Evolutionary conservation across 495 filamentous ascomycete genomes (phyloP).

Genomic region (Penicillium alfredii): DNA sequence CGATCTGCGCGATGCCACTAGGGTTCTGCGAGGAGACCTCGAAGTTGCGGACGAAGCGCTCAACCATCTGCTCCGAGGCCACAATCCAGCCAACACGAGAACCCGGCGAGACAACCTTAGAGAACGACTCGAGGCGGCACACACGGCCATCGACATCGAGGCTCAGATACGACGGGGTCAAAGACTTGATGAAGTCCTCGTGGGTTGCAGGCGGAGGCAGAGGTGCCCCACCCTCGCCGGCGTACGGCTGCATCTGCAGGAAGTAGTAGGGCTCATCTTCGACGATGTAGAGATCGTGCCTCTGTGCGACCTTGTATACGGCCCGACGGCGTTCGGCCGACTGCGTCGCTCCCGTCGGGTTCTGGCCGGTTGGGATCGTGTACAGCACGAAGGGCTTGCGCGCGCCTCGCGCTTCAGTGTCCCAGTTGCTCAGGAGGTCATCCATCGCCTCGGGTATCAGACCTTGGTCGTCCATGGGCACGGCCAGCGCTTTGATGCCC

Average conservation of each 20-base stretch:
- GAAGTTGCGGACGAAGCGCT: conserved; percentile 68
- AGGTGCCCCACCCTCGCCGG: conserved; percentile 43
- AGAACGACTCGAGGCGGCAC: conserved; percentile 63
- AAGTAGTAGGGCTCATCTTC: conserved; percentile 99
- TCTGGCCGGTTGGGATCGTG: conserved; percentile 66
- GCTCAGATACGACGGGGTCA: conserved; percentile 57
- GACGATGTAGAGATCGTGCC: conserved; percentile 80
- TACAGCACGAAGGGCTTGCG: conserved; percentile 65
- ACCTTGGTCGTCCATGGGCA: conserved; percentile 73
- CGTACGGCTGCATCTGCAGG: conserved; percentile 89
- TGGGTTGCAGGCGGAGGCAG: conserved; percentile 49
- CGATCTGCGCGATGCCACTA: conserved; percentile 72
- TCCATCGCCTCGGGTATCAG: conserved; percentile 65
- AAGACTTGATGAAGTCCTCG: conserved; percentile 52
- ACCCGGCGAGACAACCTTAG: conserved; percentile 60
- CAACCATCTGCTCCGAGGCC: conserved; percentile 72
- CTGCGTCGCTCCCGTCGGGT: conserved; percentile 87
- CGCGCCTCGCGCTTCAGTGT: conserved; percentile 47
- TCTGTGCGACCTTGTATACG: conserved; percentile 70
- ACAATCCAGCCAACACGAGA: conserved; percentile 60
- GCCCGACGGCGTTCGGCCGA: conserved; percentile 54
- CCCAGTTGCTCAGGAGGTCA: conserved; percentile 61
- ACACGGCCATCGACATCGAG: conserved; percentile 63
- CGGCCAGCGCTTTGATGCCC: conserved; percentile 65
- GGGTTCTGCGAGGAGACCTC: conserved; percentile 81